phyloP scores from a whole-genome alignment of 1,284 basidiomycete genomes.

The Tremellales sp. region DNA sequence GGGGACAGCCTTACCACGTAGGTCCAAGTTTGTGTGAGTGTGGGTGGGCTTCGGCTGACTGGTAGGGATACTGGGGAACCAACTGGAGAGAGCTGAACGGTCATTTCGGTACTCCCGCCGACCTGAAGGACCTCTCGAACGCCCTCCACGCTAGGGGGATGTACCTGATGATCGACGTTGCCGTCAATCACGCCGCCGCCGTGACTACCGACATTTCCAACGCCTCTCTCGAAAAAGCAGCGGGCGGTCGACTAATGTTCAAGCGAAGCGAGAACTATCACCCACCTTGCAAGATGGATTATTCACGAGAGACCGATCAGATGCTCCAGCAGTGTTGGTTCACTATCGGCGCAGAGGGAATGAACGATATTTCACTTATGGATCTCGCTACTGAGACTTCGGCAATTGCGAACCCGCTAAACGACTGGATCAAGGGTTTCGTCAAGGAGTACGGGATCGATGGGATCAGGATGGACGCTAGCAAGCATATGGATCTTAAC shows the following conservation, averaged over 20 bases:
- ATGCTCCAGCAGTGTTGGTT: constrained; percentile 53
- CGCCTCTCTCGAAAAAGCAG: constrained; percentile 14
- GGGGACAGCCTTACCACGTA: constrained; percentile 45
- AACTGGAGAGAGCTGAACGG: constrained; percentile 62
- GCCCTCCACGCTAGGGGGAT: constrained; percentile 64
- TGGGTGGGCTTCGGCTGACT: background rate
- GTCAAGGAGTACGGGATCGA: constrained; percentile 60
- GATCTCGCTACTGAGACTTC: constrained; percentile 64
- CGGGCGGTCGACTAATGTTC: constrained; percentile 28
- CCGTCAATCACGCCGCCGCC: constrained; percentile 67
- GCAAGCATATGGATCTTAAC: constrained; percentile 53
- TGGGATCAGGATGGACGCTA: constrained; percentile 65
- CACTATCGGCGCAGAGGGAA: constrained; percentile 47
- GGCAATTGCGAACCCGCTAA: constrained; percentile 56
- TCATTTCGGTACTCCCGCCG: constrained; percentile 62
- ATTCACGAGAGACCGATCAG: constrained; percentile 24
- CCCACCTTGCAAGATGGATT: constrained; percentile 21
- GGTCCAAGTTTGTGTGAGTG: constrained; percentile 2
- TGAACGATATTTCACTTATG: constrained; percentile 59
- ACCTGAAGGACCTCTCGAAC: constrained; percentile 61
- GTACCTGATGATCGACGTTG: constrained; percentile 72
- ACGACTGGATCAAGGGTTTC: constrained; percentile 59
- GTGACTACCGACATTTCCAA: constrained; percentile 18
- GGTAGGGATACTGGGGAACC: constrained; percentile 47
- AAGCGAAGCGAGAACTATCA: constrained; percentile 28